Percentiles rank a stretch among this genome's conserved stretches.
Evolutionary conservation across 2,329 filamentous ascomycete genomes (phyloP).

Genomic region (Thielaviopsis cerberus): DNA sequence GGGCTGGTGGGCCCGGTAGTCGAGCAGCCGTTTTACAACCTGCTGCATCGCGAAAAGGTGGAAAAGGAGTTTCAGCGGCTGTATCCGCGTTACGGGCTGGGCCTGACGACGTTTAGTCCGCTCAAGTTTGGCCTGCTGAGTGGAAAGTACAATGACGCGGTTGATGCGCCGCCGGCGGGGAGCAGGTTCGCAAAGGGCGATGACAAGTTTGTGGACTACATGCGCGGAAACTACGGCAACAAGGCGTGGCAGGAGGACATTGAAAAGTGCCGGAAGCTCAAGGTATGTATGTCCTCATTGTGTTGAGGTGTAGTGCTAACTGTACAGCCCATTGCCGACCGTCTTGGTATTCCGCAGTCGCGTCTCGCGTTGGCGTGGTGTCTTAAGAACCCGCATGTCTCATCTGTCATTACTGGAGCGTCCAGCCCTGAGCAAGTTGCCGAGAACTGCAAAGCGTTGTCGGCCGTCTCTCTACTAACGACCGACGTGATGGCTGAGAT

Average conservation of each 20-base stretch:
- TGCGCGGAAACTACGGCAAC: constrained; percentile 30
- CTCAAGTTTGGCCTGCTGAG: constrained; percentile 39
- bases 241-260: constrained; percentile 35
- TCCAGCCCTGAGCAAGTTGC: constrained; percentile 32
- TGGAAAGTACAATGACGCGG: constrained; percentile 44
- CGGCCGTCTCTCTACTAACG: constrained; percentile 29
- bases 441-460: constrained; percentile 30
- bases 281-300: constrained; percentile 10
- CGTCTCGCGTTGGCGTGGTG: constrained; percentile 35
- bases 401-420: constrained; percentile 33
- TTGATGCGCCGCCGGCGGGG: constrained; percentile 31
- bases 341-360: constrained; percentile 33
- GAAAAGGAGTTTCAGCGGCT: constrained; percentile 44
- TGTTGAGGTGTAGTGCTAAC: background rate
- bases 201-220: constrained; percentile 36
- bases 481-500: constrained; percentile 32
- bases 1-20: constrained; percentile 43
- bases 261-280: constrained; percentile 26
- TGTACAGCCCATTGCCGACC: constrained; percentile 31
- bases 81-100: constrained; percentile 38
- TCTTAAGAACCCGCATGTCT: constrained; percentile 35
- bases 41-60: constrained; percentile 41
- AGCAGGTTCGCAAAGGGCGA: constrained; percentile 40
- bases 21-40: constrained; percentile 52
- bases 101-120: constrained; percentile 44